Percentiles rank a stretch among this genome's conserved stretches.
These are phyloP conservation scores for Ploettnerulaceae sp. DNA, from an alignment of 2,329 filamentous ascomycete genomes.

Conservation along the genomic window DNA sequence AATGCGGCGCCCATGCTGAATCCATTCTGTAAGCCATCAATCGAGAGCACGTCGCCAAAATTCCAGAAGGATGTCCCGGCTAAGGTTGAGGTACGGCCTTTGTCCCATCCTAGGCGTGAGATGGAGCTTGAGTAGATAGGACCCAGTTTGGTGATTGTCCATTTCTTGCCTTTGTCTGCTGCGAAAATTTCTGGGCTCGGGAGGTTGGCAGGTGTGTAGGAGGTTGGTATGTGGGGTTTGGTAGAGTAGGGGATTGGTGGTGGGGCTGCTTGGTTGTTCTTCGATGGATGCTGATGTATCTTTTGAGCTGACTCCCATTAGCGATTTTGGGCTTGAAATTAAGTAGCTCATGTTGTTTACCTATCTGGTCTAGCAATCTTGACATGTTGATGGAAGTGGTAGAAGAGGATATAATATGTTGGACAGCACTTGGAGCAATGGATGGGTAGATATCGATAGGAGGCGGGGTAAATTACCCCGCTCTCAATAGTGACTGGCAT, in stretches of 20 bases:
- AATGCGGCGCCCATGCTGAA: constrained; percentile 5
- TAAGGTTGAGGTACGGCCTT: constrained; percentile 6
- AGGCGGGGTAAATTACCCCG: no score
- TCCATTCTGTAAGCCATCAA: constrained; percentile 5
- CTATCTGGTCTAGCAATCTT: not conserved
- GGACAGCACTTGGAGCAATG: no score
- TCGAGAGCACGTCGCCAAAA: constrained; percentile 6
- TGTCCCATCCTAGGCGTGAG: constrained; percentile 3
- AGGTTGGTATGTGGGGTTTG: not conserved
- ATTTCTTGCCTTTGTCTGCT: constrained; percentile 4
- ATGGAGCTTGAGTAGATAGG: constrained; percentile 6
- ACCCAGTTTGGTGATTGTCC: constrained; percentile 4
- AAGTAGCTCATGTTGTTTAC: no score
- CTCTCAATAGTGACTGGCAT: no score
- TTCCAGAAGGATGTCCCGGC: constrained; percentile 6
- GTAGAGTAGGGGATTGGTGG: not conserved
- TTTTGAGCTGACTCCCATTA: not conserved
- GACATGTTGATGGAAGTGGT: not conserved
- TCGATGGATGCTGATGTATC: not conserved
- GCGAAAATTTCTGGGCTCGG: constrained; percentile 1
- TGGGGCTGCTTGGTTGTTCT: not conserved
- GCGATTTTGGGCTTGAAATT: no score
- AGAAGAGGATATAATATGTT: no score
- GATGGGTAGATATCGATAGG: no score
- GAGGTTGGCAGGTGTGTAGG: not conserved